Conservation (phyloP, 257 asterid genomes). For the Parsonsia alboflavescens region DNA sequence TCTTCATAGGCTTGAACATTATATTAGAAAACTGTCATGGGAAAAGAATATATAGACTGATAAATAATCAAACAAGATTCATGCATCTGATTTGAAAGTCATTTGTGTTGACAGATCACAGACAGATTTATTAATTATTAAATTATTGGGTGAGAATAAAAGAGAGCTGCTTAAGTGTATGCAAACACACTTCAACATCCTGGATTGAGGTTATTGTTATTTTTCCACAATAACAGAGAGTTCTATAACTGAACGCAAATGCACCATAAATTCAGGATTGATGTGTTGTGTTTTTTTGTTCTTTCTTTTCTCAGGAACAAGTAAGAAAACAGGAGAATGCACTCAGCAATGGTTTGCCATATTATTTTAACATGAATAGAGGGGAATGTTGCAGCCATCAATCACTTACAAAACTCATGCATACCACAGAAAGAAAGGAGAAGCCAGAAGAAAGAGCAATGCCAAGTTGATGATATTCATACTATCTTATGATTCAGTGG, state of each 20-base stretch:
- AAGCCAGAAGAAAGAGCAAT: neutral
- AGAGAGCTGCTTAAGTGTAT: neutral
- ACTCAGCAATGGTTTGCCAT: too few relatives aligned
- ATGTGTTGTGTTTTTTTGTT: neutral
- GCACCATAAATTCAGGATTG: neutral
- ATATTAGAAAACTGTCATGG: neutral
- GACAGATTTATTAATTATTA: too few relatives aligned
- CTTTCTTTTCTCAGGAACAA: neutral
- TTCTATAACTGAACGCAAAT: neutral
- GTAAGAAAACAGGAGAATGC: neutral
- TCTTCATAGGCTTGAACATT: neutral
- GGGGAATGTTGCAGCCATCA: too few relatives aligned
- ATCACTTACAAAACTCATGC: neutral
- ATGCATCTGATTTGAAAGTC: neutral
- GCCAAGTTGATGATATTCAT: neutral
- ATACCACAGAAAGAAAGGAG: neutral
- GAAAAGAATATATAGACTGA: neutral
- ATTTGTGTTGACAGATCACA: neutral
- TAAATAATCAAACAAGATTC: neutral
- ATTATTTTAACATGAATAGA: neutral
- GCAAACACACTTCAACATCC: neutral
- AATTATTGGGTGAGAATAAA: neutral
- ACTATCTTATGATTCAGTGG: neutral
- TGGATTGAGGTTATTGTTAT: neutral
- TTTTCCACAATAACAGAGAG: neutral